These are phyloP conservation scores for Cutaneotrichosporon sp. DNA, from an alignment of 1,284 basidiomycete genomes.

Conservation along the genomic window DNA sequence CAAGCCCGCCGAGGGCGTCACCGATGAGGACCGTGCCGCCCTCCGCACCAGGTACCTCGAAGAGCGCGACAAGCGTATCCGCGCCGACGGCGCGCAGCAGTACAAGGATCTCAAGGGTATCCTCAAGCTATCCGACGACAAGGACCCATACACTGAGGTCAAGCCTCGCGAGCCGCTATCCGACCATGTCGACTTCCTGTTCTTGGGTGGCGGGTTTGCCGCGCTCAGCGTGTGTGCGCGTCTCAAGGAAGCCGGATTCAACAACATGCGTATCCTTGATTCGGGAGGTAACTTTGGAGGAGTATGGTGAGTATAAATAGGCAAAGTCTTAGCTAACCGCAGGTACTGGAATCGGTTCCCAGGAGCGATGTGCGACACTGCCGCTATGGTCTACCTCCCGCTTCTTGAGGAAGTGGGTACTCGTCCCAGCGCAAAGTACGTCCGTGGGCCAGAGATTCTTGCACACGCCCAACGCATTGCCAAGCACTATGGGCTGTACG, in stretches of 20 bases:
- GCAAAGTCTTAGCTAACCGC: constrained; percentile 5
- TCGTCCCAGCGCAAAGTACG: constrained; percentile 19
- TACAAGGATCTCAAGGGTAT: constrained; percentile 14
- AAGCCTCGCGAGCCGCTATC: constrained; percentile 19
- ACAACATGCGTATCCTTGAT: constrained; percentile 21
- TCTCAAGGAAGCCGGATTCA: constrained; percentile 19
- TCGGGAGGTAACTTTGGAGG: constrained; percentile 24
- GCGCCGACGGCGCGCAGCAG: constrained; percentile 15
- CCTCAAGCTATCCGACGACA: constrained; percentile 9
- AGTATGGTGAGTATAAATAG: constrained; percentile 16
- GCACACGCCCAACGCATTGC: constrained; percentile 22
- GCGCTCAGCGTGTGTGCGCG: constrained; percentile 19
- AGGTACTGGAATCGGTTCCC: constrained; percentile 27
- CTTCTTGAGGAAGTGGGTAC: constrained; percentile 21
- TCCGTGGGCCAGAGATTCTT: constrained; percentile 22
- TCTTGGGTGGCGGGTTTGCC: constrained; percentile 23
- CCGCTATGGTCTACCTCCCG: constrained; percentile 23
- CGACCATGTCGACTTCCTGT: constrained; percentile 22
- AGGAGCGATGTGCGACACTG: constrained; percentile 27
- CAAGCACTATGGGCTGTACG: constrained; percentile 17
- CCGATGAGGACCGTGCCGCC: constrained; percentile 17
- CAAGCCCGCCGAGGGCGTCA: not conserved
- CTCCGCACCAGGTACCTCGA: constrained; percentile 15
- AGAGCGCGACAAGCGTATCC: constrained; percentile 21
- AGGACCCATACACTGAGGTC: constrained; percentile 20